Base-by-base conservation (phyloP, 768 basidiomycete genomes). In the Cantharellus anzutake region DNA sequence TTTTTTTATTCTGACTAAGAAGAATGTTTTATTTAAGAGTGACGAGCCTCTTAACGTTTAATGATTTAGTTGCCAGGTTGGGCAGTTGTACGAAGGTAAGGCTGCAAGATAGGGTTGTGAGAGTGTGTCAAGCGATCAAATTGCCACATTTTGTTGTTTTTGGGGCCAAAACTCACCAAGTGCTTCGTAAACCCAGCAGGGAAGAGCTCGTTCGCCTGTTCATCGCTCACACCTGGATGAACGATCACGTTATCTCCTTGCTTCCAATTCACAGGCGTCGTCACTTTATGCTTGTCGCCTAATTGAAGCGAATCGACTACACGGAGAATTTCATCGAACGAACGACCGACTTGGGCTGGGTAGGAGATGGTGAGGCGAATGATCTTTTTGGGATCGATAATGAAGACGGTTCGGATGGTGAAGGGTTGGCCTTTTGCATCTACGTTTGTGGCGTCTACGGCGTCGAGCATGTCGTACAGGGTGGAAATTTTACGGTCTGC, bases 381-480 rank as follows among this genome's bases (percentile, higher is more conserved):
- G 66, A 81, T 78, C 75, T 96, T 91, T 74, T 89, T 90, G 51
- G 96, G 93, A 74, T 99, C 96, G 67, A 99, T 90, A 64, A 99
- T 74, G 72, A 94, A 99, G 62, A 99, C 96, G 4, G 91, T 96
- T 64, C 73, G 63, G 64, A 83, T 90, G 55, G 96, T 99, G 76
- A 97, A 91, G 29, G 96, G 96, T 51, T 97, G 77, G 53, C 92
- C 89, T 71, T 87, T 89, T 42, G 73, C 73, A 69, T 88, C 86
- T 42, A 79, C 77, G 73, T 90, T 99, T 59, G 91, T 93, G 50
- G 83, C 79, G 72, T 99, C 96, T 71, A 92, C 88, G 68, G 86
- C 78, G 70, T 98, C 96, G 60, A 98, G 77, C 94, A 97, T 97
- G 69, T 96, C 93, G 68, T 96, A 94, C 60, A 89, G 73, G 7